A percentile compares a stretch with the other conserved stretches of the same genome.
Conservation (phyloP, 2,329 filamentous ascomycete genomes). For the Cladosporium velox region DNA sequence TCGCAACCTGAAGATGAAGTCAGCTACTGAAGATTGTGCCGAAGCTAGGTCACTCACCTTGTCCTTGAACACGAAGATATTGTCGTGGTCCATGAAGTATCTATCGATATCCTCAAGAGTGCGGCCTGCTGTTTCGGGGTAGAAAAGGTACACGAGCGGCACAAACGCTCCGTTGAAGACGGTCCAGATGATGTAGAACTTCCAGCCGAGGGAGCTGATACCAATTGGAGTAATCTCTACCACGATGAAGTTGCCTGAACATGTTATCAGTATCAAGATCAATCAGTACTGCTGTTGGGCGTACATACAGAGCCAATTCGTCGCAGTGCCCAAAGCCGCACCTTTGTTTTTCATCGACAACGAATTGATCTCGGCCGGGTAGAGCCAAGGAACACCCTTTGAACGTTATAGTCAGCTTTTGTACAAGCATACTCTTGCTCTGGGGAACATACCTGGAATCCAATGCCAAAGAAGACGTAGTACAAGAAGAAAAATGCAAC, state of each 20-base stretch:
- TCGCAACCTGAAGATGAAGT: slow-evolving; percentile 34
- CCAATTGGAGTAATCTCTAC: slow-evolving; percentile 38
- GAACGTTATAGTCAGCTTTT: slow-evolving; percentile 19
- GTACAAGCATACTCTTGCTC: background rate
- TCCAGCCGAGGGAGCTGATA: slow-evolving; percentile 35
- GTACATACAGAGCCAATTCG: slow-evolving; percentile 46
- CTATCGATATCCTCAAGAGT: slow-evolving; percentile 36
- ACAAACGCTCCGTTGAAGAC: slow-evolving; percentile 54
- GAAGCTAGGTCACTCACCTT: slow-evolving; percentile 36
- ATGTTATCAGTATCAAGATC: background rate
- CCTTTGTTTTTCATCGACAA: slow-evolving; percentile 52
- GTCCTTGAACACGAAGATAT: slow-evolving; percentile 51
- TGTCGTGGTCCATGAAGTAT: slow-evolving; percentile 28
- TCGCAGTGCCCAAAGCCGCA: slow-evolving; percentile 52
- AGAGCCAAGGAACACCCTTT: slow-evolving; percentile 45
- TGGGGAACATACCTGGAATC: slow-evolving; percentile 36
- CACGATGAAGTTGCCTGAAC: slow-evolving; percentile 48
- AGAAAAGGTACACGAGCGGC: slow-evolving; percentile 47
- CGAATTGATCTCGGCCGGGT: slow-evolving; percentile 51
- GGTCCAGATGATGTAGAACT: slow-evolving; percentile 50
- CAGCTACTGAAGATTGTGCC: background rate
- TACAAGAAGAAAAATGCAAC: slow-evolving; percentile 57
- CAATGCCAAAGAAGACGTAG: slow-evolving; percentile 54
- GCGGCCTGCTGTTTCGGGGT: slow-evolving; percentile 38
- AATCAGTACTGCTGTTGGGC: background rate